Conservation (phyloP, 2,329 filamentous ascomycete genomes). For the Bipolaris cookei region DNA sequence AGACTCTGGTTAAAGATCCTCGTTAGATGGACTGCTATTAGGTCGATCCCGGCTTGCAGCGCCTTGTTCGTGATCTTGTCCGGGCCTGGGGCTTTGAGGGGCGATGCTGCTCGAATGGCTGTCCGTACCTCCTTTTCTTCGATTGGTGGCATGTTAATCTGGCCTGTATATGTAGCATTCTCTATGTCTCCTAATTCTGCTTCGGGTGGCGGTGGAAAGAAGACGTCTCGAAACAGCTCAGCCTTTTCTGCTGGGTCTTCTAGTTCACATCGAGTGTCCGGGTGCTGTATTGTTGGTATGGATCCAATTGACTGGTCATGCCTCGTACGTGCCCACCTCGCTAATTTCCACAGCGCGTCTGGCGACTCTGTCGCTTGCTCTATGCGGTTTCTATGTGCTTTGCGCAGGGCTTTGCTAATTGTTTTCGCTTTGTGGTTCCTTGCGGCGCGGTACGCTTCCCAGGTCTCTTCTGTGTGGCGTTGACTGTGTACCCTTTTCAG, state of each 20-base stretch:
- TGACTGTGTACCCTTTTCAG: no score
- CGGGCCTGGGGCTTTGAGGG: conserved; percentile 30
- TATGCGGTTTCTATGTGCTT: conserved; percentile 29
- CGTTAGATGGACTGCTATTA: conserved; percentile 7
- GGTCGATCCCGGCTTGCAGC: conserved; percentile 9
- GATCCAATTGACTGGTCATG: conserved; percentile 9
- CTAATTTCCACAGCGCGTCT: conserved; percentile 31
- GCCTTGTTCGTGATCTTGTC: conserved; percentile 29
- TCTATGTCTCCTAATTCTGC: conserved; percentile 25
- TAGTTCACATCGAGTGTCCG: conserved; percentile 9
- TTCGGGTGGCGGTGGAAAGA: conserved; percentile 26
- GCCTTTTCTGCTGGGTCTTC: conserved; percentile 18
- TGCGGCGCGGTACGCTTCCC: no score
- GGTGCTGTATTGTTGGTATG: conserved; percentile 19
- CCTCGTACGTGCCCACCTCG: conserved; percentile 35
- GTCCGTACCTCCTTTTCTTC: conserved; percentile 26
- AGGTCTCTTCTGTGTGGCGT: no score
- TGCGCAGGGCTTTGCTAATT: no score
- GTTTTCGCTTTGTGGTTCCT: no score
- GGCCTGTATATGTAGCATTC: conserved; percentile 19
- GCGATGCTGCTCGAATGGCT: conserved; percentile 23
- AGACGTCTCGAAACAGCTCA: conserved; percentile 18
- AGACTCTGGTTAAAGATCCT: conserved; percentile 29
- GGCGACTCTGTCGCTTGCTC: conserved; percentile 27
- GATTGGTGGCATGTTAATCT: conserved; percentile 26